Evolutionary conservation across 148 eudicot genomes (phyloP).

Genomic region (Heliamphora exappendiculata): DNA sequence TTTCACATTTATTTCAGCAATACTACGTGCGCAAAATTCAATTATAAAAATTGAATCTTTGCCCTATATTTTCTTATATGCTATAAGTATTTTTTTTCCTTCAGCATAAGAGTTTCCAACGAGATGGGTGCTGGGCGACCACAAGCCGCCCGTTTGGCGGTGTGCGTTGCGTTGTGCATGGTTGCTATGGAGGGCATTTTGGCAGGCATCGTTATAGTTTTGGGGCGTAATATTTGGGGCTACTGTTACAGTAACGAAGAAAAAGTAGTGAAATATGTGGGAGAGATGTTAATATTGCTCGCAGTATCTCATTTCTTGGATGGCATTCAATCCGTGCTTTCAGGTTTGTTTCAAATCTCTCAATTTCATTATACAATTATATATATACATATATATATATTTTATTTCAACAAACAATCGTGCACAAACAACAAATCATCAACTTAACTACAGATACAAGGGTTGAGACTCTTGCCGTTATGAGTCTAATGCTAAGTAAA

Average conservation of each 20-base stretch:
- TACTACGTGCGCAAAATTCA: too few species aligned
- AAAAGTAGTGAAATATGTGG: conserved; percentile 45
- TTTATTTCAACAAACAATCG: too few species aligned
- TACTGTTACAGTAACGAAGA: conserved; percentile 48
- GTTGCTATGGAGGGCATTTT: conserved; percentile 37
- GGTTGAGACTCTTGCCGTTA: too few species aligned
- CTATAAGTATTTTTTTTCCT: neutral
- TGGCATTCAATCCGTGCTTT: conserved; percentile 56
- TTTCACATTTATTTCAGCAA: too few species aligned
- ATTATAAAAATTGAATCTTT: too few species aligned
- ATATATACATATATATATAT: too few species aligned
- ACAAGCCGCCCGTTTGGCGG: conserved; percentile 45
- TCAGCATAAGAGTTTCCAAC: conserved; percentile 58
- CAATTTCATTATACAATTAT: neutral
- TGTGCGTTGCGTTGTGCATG: conserved; percentile 30
- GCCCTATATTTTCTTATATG: too few species aligned
- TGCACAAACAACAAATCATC: too few species aligned
- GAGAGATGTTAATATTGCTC: conserved; percentile 35
- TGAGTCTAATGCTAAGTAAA: too few species aligned
- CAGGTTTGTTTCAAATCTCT: conserved; percentile 22
- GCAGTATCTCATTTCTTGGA: conserved; percentile 28
- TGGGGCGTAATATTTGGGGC: conserved; percentile 52
- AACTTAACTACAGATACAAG: too few species aligned
- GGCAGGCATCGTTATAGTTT: conserved; percentile 22
- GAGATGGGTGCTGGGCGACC: conserved; percentile 66